Conservation (phyloP, 805 yeast species). For the Helenozyma baotianmanensis region DNA sequence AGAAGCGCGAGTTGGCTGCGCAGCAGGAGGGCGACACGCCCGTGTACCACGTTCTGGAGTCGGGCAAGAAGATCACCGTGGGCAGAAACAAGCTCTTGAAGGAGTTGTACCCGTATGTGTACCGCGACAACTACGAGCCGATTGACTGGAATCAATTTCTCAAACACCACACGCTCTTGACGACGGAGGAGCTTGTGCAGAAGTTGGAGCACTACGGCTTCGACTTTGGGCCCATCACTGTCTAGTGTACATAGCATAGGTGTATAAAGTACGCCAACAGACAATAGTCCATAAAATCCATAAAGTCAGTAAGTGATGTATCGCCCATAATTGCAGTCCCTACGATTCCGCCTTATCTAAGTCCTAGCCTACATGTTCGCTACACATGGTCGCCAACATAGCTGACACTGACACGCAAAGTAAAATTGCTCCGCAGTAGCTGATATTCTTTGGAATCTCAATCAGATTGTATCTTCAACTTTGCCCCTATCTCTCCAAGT, state of each 20-base stretch:
- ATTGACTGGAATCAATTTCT: slow-evolving; percentile 47
- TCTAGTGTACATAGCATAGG: slow-evolving; percentile 8
- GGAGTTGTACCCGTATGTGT: slow-evolving; percentile 49
- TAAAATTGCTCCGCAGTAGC: too few species aligned
- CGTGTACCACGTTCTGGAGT: slow-evolving; percentile 45
- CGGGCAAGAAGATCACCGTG: slow-evolving; percentile 46
- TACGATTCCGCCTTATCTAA: too few species aligned
- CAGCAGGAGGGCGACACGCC: slow-evolving; percentile 31
- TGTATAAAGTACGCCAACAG: too few species aligned
- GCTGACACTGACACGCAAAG: too few species aligned
- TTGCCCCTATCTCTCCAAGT: too few species aligned
- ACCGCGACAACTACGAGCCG: slow-evolving; percentile 38
- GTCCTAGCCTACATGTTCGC: too few species aligned
- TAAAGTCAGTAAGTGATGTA: too few species aligned
- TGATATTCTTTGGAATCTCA: too few species aligned
- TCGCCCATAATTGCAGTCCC: too few species aligned
- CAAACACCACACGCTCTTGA: slow-evolving; percentile 37
- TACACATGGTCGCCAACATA: too few species aligned
- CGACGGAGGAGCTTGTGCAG: slow-evolving; percentile 46
- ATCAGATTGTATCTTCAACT: too few species aligned
- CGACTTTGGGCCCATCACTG: slow-evolving; percentile 32
- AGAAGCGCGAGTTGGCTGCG: slow-evolving; percentile 35
- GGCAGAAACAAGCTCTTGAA: slow-evolving; percentile 64
- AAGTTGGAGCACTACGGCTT: slow-evolving; percentile 42
- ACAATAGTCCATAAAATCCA: too few species aligned